Percentiles rank a stretch among this genome's conserved stretches.
phyloP scores from a whole-genome alignment of 106 monocot genomes.

The Iris macrosiphon region DNA sequence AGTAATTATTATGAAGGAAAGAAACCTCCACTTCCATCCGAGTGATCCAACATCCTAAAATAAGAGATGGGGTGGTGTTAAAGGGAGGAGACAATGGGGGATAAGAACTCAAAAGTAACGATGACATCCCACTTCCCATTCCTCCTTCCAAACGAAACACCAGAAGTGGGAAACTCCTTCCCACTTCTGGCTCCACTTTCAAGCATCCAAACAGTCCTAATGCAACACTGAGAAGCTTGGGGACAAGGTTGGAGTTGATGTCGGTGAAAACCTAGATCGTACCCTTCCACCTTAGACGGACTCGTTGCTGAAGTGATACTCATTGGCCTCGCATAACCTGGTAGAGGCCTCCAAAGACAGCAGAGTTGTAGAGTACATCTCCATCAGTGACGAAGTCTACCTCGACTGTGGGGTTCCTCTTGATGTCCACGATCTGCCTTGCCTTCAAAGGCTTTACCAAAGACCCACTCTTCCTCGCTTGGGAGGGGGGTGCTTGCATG shows the following conservation, averaged over 20 bases:
- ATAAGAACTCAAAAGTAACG: too few relatives aligned
- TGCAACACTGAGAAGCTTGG: constrained; percentile 74
- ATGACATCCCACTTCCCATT: too few relatives aligned
- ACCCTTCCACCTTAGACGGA: constrained; percentile 84
- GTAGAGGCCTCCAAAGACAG: constrained; percentile 94
- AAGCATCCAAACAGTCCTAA: too few relatives aligned
- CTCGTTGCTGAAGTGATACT: constrained; percentile 83
- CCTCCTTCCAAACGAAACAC: too few relatives aligned
- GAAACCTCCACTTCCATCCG: too few relatives aligned
- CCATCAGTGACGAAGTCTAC: constrained; percentile 80
- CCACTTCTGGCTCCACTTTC: too few relatives aligned
- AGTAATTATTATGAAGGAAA: too few relatives aligned
- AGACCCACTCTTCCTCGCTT: constrained; percentile 6
- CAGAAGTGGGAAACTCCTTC: too few relatives aligned
- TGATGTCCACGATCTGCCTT: constrained; percentile 88
- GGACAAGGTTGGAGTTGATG: constrained; percentile 66
- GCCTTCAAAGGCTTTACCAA: constrained; percentile 58
- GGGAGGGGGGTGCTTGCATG: too few relatives aligned
- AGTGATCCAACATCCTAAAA: too few relatives aligned
- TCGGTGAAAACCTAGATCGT: constrained; percentile 70
- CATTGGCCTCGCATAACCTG: constrained; percentile 89
- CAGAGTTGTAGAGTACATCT: constrained; percentile 66
- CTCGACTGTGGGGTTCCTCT: constrained; percentile 94
- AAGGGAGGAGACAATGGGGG: too few relatives aligned
- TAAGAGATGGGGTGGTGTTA: too few relatives aligned